Base-by-base conservation (phyloP, 192 early-diverging fungal species). In the Backusella macrospora region DNA sequence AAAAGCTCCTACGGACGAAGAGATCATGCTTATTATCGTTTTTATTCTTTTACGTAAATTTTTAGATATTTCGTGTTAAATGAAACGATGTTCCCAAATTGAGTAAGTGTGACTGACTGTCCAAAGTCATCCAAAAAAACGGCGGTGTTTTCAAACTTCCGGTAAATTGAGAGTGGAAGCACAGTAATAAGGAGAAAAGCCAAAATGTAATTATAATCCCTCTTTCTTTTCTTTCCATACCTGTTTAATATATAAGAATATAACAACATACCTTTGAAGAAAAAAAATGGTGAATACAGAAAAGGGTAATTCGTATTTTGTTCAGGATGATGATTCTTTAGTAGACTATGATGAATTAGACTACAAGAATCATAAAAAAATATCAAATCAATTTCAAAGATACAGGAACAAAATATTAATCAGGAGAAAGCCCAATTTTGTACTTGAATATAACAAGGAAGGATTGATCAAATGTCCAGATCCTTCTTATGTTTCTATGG, bases 121-220 rank as follows among this genome's bases (percentile, higher is more conserved):
- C n/a, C n/a, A n/a, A n/a, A n/a, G n/a, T n/a, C n/a, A n/a, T n/a
- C n/a, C n/a, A n/a, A n/a, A n/a, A n/a, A n/a, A n/a, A n/a, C n/a
- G n/a, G n/a, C n/a, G n/a, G n/a, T n/a, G n/a, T n/a, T n/a, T n/a
- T n/a, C n/a, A n/a, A n/a, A n/a, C n/a, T n/a, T n/a, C n/a, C n/a
- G n/a, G n/a, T n/a, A n/a, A n/a, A n/a, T n/a, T n/a, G n/a, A n/a
- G n/a, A n/a, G n/a, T n/a, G n/a, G n/a, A n/a, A n/a, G n/a, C n/a
- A n/a, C n/a, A n/a, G n/a, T n/a, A 59, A 59, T 59, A 59, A 59
- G 52, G 52, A 59, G 52, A 59, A 34, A 59, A 21, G 52, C 52
- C 21, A 59, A 59, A 59, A 59, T 59, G 52, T 18, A 59, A 59
- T 59, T 59, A 18, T 21, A 59, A 23, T 59, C 52, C 52, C 52